Base-by-base conservation (phyloP, 2,329 filamentous ascomycete genomes). In the Tolypocladium paradoxum region DNA sequence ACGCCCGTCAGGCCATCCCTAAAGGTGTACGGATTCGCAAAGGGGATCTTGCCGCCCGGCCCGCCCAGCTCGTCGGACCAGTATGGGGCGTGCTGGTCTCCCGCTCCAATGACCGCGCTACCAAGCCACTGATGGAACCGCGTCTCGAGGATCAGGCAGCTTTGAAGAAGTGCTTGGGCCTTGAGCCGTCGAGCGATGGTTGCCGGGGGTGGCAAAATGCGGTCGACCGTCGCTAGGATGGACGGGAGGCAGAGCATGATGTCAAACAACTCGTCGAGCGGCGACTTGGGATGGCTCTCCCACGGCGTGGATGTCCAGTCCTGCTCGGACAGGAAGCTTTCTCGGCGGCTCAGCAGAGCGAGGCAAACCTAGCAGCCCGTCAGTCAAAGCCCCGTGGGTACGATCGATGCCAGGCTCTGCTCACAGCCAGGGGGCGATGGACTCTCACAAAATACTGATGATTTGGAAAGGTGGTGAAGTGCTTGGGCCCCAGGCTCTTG, bases 361-460 rank as follows among this genome's bases (percentile, higher is more conserved):
- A 74, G 65, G 46, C 69, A 68, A 45, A 75, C 69, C 76, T 79
- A 50, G 9, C 35, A 38, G 9, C n/a, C 24, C 36, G 35, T 53
- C 37, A 53, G 49, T 43, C 34, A 2, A 6, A 31, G 6, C 35
- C 9, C 24, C 34, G 31, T 51, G 7, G 20, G 14, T 24, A 27
- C 34, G 8, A 20, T 43, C 9, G 14, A 31, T 31, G 22, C 6
- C 8, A 11, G 37, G 43, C 8, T 47, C 27, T 51, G 69, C 77
- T 68, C 68, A 81, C 78, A 47, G 74, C 75, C 48, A 68, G 72
- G 16, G 75, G 77, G 27, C 79, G 73, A 57, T 77, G 82, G 6
- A 82, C 70, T 12, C 78, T 72, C 27, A 74, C 73, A 53, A 82
- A 82, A 61, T 79, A 81, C 59, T 82, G 78, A 54, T 82, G 79